Base-by-base conservation (phyloP, 108 stramenopile species). In the Phaeodactylum tricornutum region DNA sequence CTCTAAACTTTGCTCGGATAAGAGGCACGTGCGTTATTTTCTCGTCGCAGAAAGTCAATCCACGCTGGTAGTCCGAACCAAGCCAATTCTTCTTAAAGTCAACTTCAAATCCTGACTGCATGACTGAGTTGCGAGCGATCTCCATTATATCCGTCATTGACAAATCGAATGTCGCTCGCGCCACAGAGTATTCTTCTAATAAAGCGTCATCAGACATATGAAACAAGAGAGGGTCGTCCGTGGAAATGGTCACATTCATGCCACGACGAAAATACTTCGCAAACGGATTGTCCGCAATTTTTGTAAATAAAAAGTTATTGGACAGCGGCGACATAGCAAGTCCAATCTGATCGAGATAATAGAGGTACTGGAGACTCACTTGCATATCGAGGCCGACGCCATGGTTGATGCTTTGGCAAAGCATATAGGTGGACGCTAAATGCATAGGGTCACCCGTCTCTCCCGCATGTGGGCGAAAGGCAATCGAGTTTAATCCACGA, bases 191-290 rank as follows among this genome's bases (percentile, higher is more conserved):
- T 68, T 99, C 98, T 64, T 93, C 91, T 28, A 99, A 77, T 28
- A 99, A 62, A 7, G 98, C 87, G 62, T 99, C 97, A 50, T 97
- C 96, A 17, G 90, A 89, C 87, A 95, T 92, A 66, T 99, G 98
- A 33, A 99, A 94, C 39, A 98, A 49, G 16, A 98, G 71, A 4
- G 98, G 98, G 61, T 99, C 98, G 47, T 99, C 98, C 17, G 98
- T 98, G 4, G 94, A 96, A 8, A 99, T 57, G 2, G 95, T 89
- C 16, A 98, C 93, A 63, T 99, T 97, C 53, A 98, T 51, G 4
- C 97, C 96, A 22, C 79, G 77, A 43, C 65, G 66, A 32, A 70
- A 72, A 29, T 75, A 67, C 51, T 93, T 92, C 2, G 84, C 85
- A 50, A 99, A 98, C 0, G 97, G 96, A 60, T 85, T 96, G 9